Evolutionary conservation across 177 flowering plant genomes (phyloP).

Genomic region (Tripterygium wilfordii): DNA sequence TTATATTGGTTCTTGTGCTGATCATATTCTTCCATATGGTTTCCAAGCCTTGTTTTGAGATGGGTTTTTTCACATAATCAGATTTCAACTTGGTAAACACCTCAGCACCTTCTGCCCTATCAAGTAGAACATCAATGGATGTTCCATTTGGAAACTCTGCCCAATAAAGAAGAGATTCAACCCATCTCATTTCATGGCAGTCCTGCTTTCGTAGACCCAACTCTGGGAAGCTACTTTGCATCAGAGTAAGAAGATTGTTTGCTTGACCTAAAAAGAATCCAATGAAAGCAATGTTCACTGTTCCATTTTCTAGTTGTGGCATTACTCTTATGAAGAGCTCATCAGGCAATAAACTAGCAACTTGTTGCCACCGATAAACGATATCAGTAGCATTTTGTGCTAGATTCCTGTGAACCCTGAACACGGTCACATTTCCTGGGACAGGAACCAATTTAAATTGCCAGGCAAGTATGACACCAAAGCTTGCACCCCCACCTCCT

Average conservation of each 20-base stretch:
- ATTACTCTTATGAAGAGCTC: conserved; percentile 17
- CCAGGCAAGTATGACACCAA: conserved; percentile 20
- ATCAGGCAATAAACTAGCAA: conserved; percentile 9
- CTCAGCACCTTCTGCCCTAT: background rate
- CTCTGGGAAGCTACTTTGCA: conserved; percentile 16
- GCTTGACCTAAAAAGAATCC: conserved; percentile 12
- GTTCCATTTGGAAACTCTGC: conserved; percentile 3
- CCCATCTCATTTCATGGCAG: conserved; percentile 17
- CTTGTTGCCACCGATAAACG: conserved; percentile 16
- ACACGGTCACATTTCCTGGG: conserved; percentile 19
- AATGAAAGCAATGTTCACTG: conserved; percentile 3
- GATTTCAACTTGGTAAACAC: conserved; percentile 14
- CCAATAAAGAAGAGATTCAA: conserved; percentile 9
- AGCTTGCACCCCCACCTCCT: conserved; percentile 27
- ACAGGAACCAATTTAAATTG: conserved; percentile 20
- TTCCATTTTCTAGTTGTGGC: background rate
- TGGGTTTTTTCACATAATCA: conserved; percentile 12
- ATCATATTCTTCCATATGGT: conserved; percentile 14
- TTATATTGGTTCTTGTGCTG: background rate
- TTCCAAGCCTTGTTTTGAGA: conserved; percentile 7
- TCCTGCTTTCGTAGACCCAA: conserved; percentile 9
- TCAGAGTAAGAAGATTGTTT: conserved; percentile 1
- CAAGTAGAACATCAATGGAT: conserved; percentile 8
- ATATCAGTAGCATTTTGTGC: conserved; percentile 11
- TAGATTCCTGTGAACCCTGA: conserved; percentile 2